Evolutionary conservation across 2,329 filamentous ascomycete species (phyloP), one percentile per base, ranked within the genome.

Genomic region (Colletotrichum sidae): DNA sequence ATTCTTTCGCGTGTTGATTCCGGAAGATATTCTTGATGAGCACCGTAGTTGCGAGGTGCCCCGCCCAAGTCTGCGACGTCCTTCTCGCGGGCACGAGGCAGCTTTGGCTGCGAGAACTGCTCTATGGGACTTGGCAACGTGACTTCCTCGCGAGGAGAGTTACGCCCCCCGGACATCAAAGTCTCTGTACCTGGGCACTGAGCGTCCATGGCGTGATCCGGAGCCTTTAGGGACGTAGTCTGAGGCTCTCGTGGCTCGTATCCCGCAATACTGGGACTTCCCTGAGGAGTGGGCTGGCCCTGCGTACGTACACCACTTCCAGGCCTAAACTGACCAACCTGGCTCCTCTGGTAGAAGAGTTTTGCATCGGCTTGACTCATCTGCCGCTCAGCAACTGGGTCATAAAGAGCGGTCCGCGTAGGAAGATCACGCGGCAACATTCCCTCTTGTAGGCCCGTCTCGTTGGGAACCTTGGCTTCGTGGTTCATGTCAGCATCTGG

Each of bases 291-390:
- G 45, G 74, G 69, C 53, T 83, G 80, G 33, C 71, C 64, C 52
- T 73, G 75, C 57, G 75, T 76, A 75, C 78, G 81, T 62, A 70
- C 75, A 62, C 72, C 76, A 64, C 70, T 77, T 62, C 72, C 73
- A 54, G 69, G 70, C 71, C 76, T 83, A 70, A 73, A 73, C 60
- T 77, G 74, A 68, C 90, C 91, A 63, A 90, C 82, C 77, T 94
- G 92, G 78, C 93, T 94, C 70, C 92, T 87, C 80, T 97, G 95
- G 77, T 97, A 99, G 81, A 98, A 97, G 68, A 97, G 86, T 78
- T 97, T 98, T 65, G 95, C 93, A 76, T 99, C 96, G 34, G 92
- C 90, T 77, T 97, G 94, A 73, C 91, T 96, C 89, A 97, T 92
- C 74, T 95, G 92, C 73, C 96, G 96, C 79, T 99, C 96, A 57